Conservation (phyloP, 495 filamentous ascomycete species). For the Bacidia rubella region DNA sequence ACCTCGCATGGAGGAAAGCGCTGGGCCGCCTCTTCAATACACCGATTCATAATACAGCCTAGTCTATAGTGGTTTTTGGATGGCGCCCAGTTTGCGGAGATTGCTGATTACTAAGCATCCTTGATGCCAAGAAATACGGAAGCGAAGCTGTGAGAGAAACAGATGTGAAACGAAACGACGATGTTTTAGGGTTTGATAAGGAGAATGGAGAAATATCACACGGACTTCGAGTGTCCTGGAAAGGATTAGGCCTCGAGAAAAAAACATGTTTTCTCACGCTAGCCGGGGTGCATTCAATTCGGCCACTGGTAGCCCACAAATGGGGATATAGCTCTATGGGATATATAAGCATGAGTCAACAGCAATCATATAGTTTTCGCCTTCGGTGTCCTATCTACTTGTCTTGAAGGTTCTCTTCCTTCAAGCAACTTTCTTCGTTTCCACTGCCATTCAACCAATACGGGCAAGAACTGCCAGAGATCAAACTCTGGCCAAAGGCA, state of each 20-base stretch:
- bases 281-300: too few relatives aligned
- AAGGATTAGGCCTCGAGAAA: too few relatives aligned
- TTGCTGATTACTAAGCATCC: background rate
- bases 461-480: conserved; percentile 84
- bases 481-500: conserved; percentile 96
- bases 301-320: too few relatives aligned
- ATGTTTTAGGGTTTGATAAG: background rate
- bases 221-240: too few relatives aligned
- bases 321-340: too few relatives aligned
- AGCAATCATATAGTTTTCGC: background rate
- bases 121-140: background rate
- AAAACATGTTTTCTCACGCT: too few relatives aligned
- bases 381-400: background rate
- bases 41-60: background rate
- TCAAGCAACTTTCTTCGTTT: conserved; percentile 43
- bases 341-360: background rate
- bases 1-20: background rate
- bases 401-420: conserved; percentile 18
- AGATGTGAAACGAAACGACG: background rate
- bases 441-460: conserved; percentile 84
- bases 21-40: background rate
- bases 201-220: too few relatives aligned
- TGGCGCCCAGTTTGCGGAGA: background rate
- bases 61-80: background rate
- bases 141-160: background rate